A percentile compares a stretch with the other conserved stretches of the same genome.
Conservation (phyloP, 73 alveolate species). For the Durusdinium trenchii region DNA sequence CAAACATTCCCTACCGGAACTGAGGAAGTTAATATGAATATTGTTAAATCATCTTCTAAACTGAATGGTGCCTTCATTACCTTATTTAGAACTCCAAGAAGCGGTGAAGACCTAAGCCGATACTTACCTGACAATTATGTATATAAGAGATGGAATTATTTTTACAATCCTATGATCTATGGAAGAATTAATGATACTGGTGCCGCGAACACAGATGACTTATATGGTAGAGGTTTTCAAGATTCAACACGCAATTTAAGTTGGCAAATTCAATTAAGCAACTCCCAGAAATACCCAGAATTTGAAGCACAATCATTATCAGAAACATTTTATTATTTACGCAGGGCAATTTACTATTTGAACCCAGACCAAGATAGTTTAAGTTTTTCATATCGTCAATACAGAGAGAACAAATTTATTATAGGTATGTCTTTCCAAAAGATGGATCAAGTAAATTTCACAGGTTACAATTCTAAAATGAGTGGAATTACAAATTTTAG, state of each 20-base stretch:
- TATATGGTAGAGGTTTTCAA: not conserved
- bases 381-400: not conserved
- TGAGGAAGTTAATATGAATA: not conserved
- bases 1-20: not conserved
- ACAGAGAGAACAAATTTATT: slow-evolving; percentile 16
- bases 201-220: not conserved
- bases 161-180: slow-evolving; percentile 13
- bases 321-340: not conserved
- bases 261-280: slow-evolving; percentile 29
- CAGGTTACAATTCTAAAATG: slow-evolving; percentile 1
- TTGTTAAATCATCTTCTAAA: not conserved
- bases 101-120: not conserved
- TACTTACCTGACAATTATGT: slow-evolving; percentile 13
- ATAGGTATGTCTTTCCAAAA: slow-evolving; percentile 42
- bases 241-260: not conserved
- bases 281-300: slow-evolving; percentile 8
- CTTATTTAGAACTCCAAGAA: slow-evolving; percentile 5
- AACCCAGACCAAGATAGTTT: slow-evolving; percentile 8
- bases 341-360: not conserved
- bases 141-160: slow-evolving; percentile 43
- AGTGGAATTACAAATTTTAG: not conserved
- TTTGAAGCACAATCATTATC: not conserved
- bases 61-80: slow-evolving; percentile 65
- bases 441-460: not conserved
- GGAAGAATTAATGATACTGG: not conserved